These are phyloP conservation scores for Rhodomyrtus psidioides DNA, from an alignment of 441 rosid genomes.

Conservation along the genomic window DNA sequence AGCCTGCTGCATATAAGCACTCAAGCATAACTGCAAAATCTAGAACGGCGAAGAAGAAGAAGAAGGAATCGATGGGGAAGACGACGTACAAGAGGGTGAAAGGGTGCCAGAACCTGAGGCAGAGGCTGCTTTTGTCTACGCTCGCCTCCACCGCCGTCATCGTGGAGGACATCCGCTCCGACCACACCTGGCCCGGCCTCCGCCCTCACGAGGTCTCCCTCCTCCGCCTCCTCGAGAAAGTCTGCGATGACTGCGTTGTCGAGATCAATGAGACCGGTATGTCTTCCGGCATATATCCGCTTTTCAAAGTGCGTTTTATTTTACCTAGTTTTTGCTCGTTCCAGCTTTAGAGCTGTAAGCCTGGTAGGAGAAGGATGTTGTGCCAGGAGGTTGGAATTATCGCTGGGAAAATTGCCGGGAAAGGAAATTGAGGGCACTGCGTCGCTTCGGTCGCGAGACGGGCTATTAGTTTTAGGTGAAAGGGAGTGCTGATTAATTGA, in stretches of 20 bases:
- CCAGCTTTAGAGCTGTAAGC: background rate
- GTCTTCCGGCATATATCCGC: background rate
- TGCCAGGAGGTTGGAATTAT: background rate
- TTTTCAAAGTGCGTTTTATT: background rate
- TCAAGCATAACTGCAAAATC: background rate
- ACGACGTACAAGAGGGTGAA: conserved; percentile 45
- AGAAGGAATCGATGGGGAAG: conserved; percentile 41
- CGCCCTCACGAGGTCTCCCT: conserved; percentile 70
- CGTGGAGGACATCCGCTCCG: conserved; percentile 61
- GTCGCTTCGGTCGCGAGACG: background rate
- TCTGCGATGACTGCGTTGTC: conserved; percentile 59
- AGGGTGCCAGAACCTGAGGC: conserved; percentile 69
- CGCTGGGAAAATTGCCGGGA: background rate
- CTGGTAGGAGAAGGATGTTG: background rate
- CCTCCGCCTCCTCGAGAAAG: conserved; percentile 61
- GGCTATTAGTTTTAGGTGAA: background rate
- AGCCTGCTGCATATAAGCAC: background rate
- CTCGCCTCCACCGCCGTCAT: conserved; percentile 54
- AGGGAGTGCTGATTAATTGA: background rate
- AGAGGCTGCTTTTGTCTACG: conserved; percentile 60
- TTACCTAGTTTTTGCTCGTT: background rate
- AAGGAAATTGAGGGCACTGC: background rate
- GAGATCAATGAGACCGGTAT: conserved; percentile 78
- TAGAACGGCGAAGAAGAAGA: background rate
- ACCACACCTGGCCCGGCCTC: conserved; percentile 64